Conservation (phyloP, 2,329 filamentous ascomycete genomes). For the Byssochlamys sp. region DNA sequence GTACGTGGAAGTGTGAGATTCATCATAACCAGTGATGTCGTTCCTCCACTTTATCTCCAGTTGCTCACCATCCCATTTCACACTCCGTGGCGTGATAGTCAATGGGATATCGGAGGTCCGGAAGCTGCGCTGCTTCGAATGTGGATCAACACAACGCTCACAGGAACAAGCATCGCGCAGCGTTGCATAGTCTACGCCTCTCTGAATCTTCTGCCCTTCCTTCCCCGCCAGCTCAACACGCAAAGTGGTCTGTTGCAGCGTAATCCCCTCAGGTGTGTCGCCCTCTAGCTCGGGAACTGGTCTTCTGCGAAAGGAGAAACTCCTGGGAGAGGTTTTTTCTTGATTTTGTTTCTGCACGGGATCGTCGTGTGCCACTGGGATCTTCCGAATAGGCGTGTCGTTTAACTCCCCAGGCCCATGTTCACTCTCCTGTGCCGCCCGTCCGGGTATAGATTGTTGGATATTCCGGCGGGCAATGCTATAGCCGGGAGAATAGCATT, state of each 20-base stretch:
- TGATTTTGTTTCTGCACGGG: too few species aligned
- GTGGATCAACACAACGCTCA: constrained; percentile 43
- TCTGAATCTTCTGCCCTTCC: not conserved
- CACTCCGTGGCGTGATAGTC: constrained; percentile 32
- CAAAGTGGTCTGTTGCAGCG: not conserved
- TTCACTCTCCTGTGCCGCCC: not conserved
- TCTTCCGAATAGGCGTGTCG: not conserved
- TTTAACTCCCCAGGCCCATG: not conserved
- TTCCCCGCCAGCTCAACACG: not conserved
- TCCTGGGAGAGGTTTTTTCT: not conserved
- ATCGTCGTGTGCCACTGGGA: not conserved
- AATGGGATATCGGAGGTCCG: constrained; percentile 54
- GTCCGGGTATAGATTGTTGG: not conserved
- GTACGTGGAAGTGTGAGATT: constrained; percentile 33
- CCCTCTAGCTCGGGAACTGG: not conserved
- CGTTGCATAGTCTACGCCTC: constrained; percentile 7
- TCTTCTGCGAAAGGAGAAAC: not conserved
- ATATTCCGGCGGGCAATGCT: not conserved
- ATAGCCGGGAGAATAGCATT: constrained; percentile 4
- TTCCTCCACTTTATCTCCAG: constrained; percentile 55
- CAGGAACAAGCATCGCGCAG: constrained; percentile 51
- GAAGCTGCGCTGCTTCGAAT: constrained; percentile 56
- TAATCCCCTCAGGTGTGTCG: not conserved
- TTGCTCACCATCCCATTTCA: constrained; percentile 28
- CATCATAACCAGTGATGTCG: constrained; percentile 40